phyloP scores from a whole-genome alignment of 2,329 filamentous ascomycete genomes.

The Phoma herbarum region DNA sequence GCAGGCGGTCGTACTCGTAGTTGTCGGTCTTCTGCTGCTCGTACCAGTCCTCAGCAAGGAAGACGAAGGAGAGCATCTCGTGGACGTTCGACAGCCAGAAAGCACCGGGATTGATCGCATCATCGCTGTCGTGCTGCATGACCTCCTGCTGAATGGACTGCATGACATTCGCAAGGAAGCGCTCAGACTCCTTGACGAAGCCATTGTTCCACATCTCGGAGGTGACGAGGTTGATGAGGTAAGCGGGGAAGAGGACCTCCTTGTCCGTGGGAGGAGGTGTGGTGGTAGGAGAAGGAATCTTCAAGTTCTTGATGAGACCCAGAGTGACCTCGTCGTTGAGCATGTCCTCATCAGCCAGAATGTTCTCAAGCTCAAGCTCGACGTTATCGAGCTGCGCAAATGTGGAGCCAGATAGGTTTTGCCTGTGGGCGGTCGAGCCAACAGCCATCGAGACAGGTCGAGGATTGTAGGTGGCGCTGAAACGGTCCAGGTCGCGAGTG shows the following conservation, averaged over 20 bases:
- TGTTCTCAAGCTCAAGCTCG: conserved; percentile 91
- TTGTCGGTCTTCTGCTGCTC: conserved; percentile 99
- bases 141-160: conserved; percentile 99
- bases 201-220: conserved; percentile 99
- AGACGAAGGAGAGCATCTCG: conserved; percentile 99
- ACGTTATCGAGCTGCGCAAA: conserved; percentile 89
- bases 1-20: conserved; percentile 95
- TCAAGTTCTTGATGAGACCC: conserved; percentile 94
- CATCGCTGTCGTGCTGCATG: conserved; percentile 97
- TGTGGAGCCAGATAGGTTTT: conserved; percentile 76
- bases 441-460: conserved; percentile 96
- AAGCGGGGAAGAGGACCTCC: conserved; percentile 97
- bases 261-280: conserved; percentile 95
- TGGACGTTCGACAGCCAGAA: conserved; percentile 99
- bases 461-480: conserved; percentile 92
- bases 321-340: conserved; percentile 97
- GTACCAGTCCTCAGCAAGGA: conserved; percentile 99
- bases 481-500: conserved; percentile 83
- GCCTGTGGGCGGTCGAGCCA: conserved; percentile 68
- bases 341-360: conserved; percentile 93
- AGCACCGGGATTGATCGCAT: conserved; percentile 94
- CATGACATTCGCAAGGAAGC: conserved; percentile 99
- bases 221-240: conserved; percentile 98
- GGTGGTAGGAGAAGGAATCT: conserved; percentile 88
- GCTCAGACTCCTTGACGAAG: conserved; percentile 98